These are phyloP conservation scores for Gossypium thurberi DNA, from an alignment of 345 rosid species.

Conservation along the genomic window DNA sequence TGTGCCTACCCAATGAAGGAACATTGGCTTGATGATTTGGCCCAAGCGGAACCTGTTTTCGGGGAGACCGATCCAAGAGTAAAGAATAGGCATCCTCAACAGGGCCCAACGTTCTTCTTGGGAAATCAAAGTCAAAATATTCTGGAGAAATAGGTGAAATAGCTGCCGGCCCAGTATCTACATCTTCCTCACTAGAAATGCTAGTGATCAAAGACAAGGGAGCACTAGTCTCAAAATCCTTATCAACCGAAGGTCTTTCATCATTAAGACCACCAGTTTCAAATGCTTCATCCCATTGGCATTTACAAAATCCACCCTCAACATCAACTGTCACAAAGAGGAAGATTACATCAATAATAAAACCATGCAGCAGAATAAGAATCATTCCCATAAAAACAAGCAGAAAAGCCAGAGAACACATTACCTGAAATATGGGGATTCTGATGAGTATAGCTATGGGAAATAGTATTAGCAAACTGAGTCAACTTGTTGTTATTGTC, in stretches of 20 bases:
- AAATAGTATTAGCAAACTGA: constrained; percentile 12
- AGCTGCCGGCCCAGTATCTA: constrained; percentile 19
- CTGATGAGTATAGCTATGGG: constrained; percentile 12
- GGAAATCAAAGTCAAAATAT: constrained; percentile 26
- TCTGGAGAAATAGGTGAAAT: constrained; percentile 33
- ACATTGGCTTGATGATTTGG: constrained; percentile 51
- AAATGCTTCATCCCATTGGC: constrained; percentile 19
- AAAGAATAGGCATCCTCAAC: constrained; percentile 31
- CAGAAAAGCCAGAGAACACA: not conserved
- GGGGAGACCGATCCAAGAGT: constrained; percentile 20
- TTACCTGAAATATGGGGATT: constrained; percentile 33
- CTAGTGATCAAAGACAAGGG: constrained; percentile 16
- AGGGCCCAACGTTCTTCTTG: constrained; percentile 18
- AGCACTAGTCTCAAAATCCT: constrained; percentile 20
- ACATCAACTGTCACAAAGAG: not conserved
- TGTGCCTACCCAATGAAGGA: constrained; percentile 31
- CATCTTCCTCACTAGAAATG: constrained; percentile 28
- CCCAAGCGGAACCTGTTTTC: constrained; percentile 46
- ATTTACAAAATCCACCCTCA: constrained; percentile 9
- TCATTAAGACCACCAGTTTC: not conserved
- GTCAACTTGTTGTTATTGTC: constrained; percentile 24
- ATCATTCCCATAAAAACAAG: not conserved
- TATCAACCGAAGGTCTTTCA: not conserved
- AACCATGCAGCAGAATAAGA: constrained; percentile 1
- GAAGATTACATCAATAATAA: not conserved